A percentile compares a stretch with the other conserved stretches of the same genome.
These are phyloP conservation scores for Magnaporthales sp. DNA, from an alignment of 2,329 filamentous ascomycete genomes.

Conservation along the genomic window DNA sequence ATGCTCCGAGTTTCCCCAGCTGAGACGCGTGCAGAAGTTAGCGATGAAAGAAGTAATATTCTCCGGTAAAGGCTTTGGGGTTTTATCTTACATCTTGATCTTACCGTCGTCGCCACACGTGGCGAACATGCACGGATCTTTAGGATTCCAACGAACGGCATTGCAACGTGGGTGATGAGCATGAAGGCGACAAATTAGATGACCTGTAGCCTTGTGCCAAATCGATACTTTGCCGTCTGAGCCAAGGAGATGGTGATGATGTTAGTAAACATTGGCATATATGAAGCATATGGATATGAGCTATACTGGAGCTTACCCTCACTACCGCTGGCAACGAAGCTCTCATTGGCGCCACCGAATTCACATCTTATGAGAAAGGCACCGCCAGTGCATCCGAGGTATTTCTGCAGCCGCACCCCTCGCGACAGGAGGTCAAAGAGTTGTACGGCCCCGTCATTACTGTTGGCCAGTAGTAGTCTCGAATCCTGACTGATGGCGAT, in stretches of 20 bases:
- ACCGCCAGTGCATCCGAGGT: slow-evolving; percentile 65
- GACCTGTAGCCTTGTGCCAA: slow-evolving; percentile 81
- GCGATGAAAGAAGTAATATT: background rate
- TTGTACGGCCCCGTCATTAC: slow-evolving; percentile 66
- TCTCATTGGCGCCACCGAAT: slow-evolving; percentile 86
- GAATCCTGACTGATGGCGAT: slow-evolving; percentile 77
- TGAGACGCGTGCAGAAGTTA: background rate
- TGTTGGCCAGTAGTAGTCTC: slow-evolving; percentile 73
- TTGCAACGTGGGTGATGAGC: slow-evolving; percentile 77
- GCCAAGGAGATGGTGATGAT: background rate
- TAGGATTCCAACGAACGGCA: slow-evolving; percentile 81
- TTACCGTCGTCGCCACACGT: slow-evolving; percentile 82
- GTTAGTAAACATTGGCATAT: background rate
- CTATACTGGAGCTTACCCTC: slow-evolving; percentile 52
- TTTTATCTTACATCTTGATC: slow-evolving; percentile 70
- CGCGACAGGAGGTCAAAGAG: slow-evolving; percentile 70
- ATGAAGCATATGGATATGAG: background rate
- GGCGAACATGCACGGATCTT: slow-evolving; percentile 74
- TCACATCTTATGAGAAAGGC: slow-evolving; percentile 71
- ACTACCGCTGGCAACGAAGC: slow-evolving; percentile 84
- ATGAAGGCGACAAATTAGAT: slow-evolving; percentile 64
- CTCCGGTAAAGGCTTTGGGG: background rate
- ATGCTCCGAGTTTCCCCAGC: slow-evolving; percentile 4
- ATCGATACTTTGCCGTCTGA: slow-evolving; percentile 65
- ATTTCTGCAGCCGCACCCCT: slow-evolving; percentile 59